phyloP scores from a whole-genome alignment of 306 rosid species.

The Castanea mollissima region DNA sequence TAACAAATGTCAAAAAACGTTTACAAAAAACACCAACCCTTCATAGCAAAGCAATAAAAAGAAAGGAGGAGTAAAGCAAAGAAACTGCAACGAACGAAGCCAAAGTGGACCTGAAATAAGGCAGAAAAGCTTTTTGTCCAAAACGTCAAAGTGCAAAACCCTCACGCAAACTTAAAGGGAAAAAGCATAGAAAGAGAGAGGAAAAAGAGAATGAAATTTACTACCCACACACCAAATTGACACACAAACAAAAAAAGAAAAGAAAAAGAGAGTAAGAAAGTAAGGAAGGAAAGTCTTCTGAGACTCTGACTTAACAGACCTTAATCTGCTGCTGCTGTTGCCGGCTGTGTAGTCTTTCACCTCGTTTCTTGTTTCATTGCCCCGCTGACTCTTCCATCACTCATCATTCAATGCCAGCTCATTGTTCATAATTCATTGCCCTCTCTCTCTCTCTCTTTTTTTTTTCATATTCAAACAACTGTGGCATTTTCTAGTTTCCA shows the following conservation, averaged over 20 bases:
- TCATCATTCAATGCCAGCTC: constrained; percentile 58
- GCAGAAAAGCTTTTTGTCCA: constrained; percentile 10
- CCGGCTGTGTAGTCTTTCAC: constrained; percentile 12
- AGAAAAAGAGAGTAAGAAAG: neutral
- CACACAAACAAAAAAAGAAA: neutral
- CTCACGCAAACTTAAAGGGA: constrained; percentile 50
- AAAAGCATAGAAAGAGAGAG: neutral
- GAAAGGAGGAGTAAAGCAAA: constrained; percentile 29
- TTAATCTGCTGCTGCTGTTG: neutral
- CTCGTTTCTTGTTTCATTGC: constrained; percentile 40
- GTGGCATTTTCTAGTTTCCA: neutral
- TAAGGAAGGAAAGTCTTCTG: constrained; percentile 1
- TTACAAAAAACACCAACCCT: constrained; percentile 11
- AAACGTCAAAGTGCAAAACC: constrained; percentile 54
- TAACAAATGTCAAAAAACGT: constrained; percentile 33
- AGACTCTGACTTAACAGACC: constrained; percentile 16
- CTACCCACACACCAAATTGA: neutral
- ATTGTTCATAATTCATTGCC: constrained; percentile 22
- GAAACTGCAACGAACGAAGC: constrained; percentile 34
- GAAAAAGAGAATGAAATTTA: neutral
- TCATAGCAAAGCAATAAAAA: constrained; percentile 24
- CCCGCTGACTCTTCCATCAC: constrained; percentile 40
- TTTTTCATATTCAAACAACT: constrained; percentile 35
- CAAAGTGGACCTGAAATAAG: constrained; percentile 15
- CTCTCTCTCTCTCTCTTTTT: too few species aligned